Percentiles rank a stretch among this genome's conserved stretches.
These are phyloP conservation scores for Emydomyces testavorans DNA, from an alignment of 2,329 filamentous ascomycete genomes.

Conservation along the genomic window DNA sequence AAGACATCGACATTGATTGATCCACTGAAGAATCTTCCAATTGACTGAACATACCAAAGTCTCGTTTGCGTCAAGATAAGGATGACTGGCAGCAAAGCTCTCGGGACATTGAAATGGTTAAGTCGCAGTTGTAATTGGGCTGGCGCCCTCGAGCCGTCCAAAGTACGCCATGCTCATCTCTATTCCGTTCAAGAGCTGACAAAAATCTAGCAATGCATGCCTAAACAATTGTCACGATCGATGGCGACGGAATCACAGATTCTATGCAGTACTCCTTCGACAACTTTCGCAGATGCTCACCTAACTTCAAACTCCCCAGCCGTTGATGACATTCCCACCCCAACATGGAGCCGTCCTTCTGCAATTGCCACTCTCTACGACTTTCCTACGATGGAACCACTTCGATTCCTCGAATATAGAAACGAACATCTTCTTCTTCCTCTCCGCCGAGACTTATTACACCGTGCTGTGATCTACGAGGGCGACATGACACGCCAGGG, in stretches of 20 bases:
- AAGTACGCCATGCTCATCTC: constrained; percentile 22
- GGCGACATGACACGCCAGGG: constrained; percentile 79
- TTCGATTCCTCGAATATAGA: constrained; percentile 64
- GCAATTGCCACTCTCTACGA: constrained; percentile 77
- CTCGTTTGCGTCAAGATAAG: constrained; percentile 9
- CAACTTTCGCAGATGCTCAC: constrained; percentile 15
- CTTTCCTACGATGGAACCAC: constrained; percentile 81
- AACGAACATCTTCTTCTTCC: constrained; percentile 76
- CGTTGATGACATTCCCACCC: constrained; percentile 18
- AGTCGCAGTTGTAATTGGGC: constrained; percentile 28
- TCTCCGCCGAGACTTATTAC: constrained; percentile 78
- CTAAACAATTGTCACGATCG: constrained; percentile 21
- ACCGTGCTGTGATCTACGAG: constrained; percentile 85
- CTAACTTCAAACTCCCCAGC: constrained; percentile 10
- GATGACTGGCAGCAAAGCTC: constrained; percentile 30
- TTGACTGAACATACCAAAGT: neutral
- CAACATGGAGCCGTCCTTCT: constrained; percentile 38
- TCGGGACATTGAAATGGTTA: constrained; percentile 31
- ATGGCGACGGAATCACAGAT: constrained; percentile 40
- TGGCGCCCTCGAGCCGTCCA: constrained; percentile 24
- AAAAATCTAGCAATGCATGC: constrained; percentile 14
- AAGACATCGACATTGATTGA: no score
- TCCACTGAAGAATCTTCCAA: no score
- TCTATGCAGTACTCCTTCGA: constrained; percentile 22
- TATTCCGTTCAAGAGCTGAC: constrained; percentile 2